Percentiles rank a stretch among this genome's conserved stretches.
phyloP scores from a whole-genome alignment of 2,329 filamentous ascomycete genomes.

The Fusarium illudens region DNA sequence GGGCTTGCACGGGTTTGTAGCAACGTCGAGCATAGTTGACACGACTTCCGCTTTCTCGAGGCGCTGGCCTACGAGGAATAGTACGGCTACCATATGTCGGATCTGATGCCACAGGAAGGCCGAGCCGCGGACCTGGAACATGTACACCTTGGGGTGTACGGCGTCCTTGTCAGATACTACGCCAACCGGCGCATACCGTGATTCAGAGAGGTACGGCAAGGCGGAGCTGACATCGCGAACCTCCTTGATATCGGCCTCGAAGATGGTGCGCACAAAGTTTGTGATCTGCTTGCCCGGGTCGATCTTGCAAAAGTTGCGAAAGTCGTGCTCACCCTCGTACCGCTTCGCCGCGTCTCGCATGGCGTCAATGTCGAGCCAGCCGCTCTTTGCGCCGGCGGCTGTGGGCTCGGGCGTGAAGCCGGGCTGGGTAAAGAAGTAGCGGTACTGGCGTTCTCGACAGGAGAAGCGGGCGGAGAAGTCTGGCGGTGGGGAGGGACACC shows the following conservation, averaged over 20 bases:
- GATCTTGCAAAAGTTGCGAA: constrained; percentile 96
- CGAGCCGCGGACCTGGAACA: constrained; percentile 86
- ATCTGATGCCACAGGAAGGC: constrained; percentile 99
- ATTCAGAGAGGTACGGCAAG: constrained; percentile 62
- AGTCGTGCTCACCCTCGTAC: constrained; percentile 88
- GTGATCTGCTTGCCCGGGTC: constrained; percentile 89
- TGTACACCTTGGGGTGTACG: constrained; percentile 74
- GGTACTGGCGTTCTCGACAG: constrained; percentile 89
- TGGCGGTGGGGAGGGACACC: constrained; percentile 83
- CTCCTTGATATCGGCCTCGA: constrained; percentile 79
- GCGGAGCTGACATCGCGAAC: constrained; percentile 64
- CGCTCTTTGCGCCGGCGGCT: constrained; percentile 59
- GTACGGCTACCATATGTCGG: constrained; percentile 86
- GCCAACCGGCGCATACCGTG: constrained; percentile 47
- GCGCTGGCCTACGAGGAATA: constrained; percentile 93
- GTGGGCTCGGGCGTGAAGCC: constrained; percentile 73
- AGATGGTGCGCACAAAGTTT: constrained; percentile 82
- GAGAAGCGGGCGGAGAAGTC: constrained; percentile 92
- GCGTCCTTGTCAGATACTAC: constrained; percentile 5
- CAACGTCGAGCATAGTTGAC: constrained; percentile 76
- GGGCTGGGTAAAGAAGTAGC: constrained; percentile 98
- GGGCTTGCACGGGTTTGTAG: constrained; percentile 77
- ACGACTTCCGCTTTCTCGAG: constrained; percentile 80
- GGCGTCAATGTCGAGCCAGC: constrained; percentile 85
- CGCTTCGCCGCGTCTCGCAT: constrained; percentile 85